These are phyloP conservation scores for Syzygium aromaticum DNA, from an alignment of 345 rosid species.

Conservation along the genomic window DNA sequence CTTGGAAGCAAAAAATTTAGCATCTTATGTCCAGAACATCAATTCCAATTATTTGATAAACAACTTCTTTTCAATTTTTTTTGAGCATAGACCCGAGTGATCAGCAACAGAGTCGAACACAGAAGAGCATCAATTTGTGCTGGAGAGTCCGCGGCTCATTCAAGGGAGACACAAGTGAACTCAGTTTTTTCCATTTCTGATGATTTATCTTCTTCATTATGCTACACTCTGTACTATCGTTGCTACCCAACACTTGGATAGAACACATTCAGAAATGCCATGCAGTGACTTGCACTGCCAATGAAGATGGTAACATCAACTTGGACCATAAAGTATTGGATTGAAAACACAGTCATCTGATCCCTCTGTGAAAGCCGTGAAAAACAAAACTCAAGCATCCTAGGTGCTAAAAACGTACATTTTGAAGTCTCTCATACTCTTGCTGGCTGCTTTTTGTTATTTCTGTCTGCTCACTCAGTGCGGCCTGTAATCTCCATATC, in stretches of 20 bases:
- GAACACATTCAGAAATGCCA: not conserved
- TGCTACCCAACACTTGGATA: not conserved
- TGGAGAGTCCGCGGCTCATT: not conserved
- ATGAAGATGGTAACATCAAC: not conserved
- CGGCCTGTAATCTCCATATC: slow-evolving; percentile 76
- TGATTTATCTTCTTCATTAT: not conserved
- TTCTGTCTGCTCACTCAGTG: slow-evolving; percentile 65
- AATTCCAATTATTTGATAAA: not conserved
- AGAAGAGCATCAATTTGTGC: not conserved
- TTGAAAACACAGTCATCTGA: not conserved
- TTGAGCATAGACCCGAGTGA: not conserved
- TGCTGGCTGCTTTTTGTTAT: slow-evolving; percentile 62
- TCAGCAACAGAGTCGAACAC: not conserved
- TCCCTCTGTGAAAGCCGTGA: not conserved
- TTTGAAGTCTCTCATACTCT: slow-evolving; percentile 77
- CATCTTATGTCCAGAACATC: not conserved
- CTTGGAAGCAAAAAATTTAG: not conserved
- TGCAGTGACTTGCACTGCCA: not conserved
- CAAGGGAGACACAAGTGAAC: not conserved
- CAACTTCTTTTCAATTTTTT: not conserved
- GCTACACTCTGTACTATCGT: not conserved
- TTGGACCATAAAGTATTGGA: not conserved
- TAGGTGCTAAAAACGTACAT: slow-evolving; percentile 26
- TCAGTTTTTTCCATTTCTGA: not conserved
- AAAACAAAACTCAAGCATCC: not conserved